A percentile compares a stretch with the other conserved stretches of the same genome.
phyloP scores from a whole-genome alignment of 2,329 filamentous ascomycete genomes.

The Cordyceps cateniannulata region DNA sequence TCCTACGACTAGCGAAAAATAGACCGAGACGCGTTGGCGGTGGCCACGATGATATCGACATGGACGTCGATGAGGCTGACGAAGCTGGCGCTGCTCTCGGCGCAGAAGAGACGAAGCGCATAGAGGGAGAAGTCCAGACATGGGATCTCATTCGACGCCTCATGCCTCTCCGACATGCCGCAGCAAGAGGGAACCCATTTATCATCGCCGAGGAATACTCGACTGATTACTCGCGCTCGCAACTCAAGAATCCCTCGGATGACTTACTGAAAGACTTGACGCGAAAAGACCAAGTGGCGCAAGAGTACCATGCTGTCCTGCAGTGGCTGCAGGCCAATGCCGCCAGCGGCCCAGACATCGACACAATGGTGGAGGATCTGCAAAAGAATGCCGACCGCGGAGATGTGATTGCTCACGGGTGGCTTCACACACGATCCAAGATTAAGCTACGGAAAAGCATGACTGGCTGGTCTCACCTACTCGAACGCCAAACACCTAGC shows the following conservation, averaged over 20 bases:
- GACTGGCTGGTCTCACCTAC: conserved; percentile 56
- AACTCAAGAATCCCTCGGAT: not conserved
- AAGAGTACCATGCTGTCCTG: conserved; percentile 72
- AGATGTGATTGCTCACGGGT: conserved; percentile 79
- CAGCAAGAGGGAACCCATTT: conserved; percentile 18
- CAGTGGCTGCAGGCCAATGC: conserved; percentile 82
- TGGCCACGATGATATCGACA: conserved; percentile 42
- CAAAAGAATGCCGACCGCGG: conserved; percentile 71
- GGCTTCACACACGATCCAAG: conserved; percentile 82
- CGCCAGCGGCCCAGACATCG: conserved; percentile 62
- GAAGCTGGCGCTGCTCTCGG: conserved; percentile 22
- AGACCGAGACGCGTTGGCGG: conserved; percentile 23
- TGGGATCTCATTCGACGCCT: conserved; percentile 81
- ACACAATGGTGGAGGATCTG: conserved; percentile 68
- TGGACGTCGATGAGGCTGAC: conserved; percentile 50
- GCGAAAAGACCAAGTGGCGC: conserved; percentile 62
- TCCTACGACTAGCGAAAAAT: conserved; percentile 25
- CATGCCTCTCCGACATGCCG: conserved; percentile 60
- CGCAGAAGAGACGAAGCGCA: conserved; percentile 35
- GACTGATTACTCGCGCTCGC: too few relatives aligned
- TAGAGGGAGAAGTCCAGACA: conserved; percentile 80
- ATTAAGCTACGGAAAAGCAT: conserved; percentile 88
- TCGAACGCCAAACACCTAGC: conserved; percentile 56
- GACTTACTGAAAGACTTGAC: conserved; percentile 65
- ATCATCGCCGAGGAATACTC: conserved; percentile 22